Conservation (phyloP, 2,329 filamentous ascomycete genomes). For the Beauveria varroae region DNA sequence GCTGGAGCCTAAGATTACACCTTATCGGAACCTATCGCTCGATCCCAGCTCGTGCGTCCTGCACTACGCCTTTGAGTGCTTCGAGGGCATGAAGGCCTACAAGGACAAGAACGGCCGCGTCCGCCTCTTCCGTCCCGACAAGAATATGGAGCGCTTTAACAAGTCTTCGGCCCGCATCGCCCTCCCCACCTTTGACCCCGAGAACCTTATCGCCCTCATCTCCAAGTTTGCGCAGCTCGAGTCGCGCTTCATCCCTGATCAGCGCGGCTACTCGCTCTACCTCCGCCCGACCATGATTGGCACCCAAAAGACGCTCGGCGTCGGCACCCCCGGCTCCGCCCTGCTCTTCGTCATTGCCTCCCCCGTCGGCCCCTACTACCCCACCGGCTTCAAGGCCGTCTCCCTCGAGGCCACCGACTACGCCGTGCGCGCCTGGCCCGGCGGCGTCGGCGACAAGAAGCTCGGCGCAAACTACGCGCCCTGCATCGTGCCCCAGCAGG, state of each 20-base stretch:
- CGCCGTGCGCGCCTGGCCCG: conserved; percentile 94
- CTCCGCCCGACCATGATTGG: conserved; percentile 95
- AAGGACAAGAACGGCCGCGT: conserved; percentile 73
- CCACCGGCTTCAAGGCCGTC: conserved; percentile 95
- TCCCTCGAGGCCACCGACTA: conserved; percentile 94
- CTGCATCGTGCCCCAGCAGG: conserved; percentile 91
- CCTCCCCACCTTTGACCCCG: conserved; percentile 73
- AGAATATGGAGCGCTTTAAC: conserved; percentile 94
- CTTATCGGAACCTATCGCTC: conserved; percentile 94
- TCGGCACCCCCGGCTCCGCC: conserved; percentile 84
- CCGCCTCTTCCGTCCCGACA: conserved; percentile 86
- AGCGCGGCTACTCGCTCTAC: conserved; percentile 88
- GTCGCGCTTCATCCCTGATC: conserved; percentile 79
- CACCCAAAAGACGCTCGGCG: conserved; percentile 88
- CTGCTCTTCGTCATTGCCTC: conserved; percentile 93
- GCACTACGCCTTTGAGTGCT: conserved; percentile 97
- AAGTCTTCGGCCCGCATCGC: conserved; percentile 87
- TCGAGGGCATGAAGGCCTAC: conserved; percentile 99
- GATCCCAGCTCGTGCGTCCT: conserved; percentile 96
- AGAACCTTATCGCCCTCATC: conserved; percentile 73
- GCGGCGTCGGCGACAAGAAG: conserved; percentile 96
- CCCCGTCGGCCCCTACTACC: conserved; percentile 95
- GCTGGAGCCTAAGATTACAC: conserved; percentile 73
- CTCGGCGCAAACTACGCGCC: conserved; percentile 99
- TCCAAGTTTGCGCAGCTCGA: conserved; percentile 73